Evolutionary conservation across 2,329 filamentous ascomycete genomes (phyloP), one percentile per base, ranked within the genome.

Genomic region (Fusarium denticulatum): DNA sequence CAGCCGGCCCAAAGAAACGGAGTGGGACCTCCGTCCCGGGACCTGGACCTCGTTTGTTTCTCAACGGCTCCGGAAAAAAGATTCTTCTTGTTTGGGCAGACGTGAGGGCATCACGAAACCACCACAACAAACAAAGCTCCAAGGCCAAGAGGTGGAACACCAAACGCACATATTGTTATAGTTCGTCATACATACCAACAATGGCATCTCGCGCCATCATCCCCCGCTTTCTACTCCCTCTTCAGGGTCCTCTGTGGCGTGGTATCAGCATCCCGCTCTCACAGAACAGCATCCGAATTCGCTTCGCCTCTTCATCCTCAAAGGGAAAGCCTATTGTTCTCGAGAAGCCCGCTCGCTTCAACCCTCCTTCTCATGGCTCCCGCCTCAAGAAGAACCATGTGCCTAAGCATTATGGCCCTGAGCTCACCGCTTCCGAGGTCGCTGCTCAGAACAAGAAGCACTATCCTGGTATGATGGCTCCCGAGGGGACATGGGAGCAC

Each of bases 381-480:
- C 88, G 93, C 12, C 88, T 94, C 37, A 87, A 88, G 61, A 86
- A 88, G 73, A 81, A 80, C 82, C 82, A 79, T 32, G 81, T 85
- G 12, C 91, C 92, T 36, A 87, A 88, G 77, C 90, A 92, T 81
- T 97, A 97, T 80, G 95, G 94, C 42, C 93, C 94, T 24, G 84
- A 89, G 28, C 83, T 95, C 69, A 91, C 89, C 22, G 85, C 87
- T 26, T 88, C 91, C 58, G 92, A 97, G 82, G 83, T 86, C 57
- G 85, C 88, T 71, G 88, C 87, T 69, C 94, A 94, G 85, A 88
- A 86, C 74, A 88, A 83, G 73, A 93, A 89, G 81, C 86, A 93
- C 73, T 98, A 98, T 81, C 96, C 96, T 3, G 92, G 95, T 77
- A 91, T 97, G 88, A 95, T 97, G 87, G 93, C 96, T 52, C 91